Base-by-base conservation (phyloP, 495 filamentous ascomycete species). In the Copromyces sp. region DNA sequence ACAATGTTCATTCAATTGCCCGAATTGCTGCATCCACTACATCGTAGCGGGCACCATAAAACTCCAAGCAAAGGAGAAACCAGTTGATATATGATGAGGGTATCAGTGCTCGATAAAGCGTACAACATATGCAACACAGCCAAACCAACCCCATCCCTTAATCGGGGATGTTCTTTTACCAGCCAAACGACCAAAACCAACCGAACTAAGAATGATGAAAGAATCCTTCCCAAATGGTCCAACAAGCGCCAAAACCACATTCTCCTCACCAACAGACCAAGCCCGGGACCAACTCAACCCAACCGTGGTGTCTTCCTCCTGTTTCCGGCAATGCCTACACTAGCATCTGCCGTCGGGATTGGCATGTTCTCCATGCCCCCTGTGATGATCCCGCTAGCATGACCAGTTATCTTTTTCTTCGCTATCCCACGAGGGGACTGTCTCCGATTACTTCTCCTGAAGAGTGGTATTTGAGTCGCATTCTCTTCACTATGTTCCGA, bases 341-440 rank as follows among this genome's bases (percentile, higher is more conserved):
- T 83, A 71, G 78, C 76, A 68, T 81, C 79, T 14, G 81, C 76
- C 44, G 84, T 78, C 3, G 81, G 84, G 0, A 65, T 32, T 9
- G 86, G 86, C 47, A 88, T 73, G 75, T 92, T 92, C 78, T 91
- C 90, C 35, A 86, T 81, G 9, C 89, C 90, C 61, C 90, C 89
- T 71, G 81, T 81, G 79, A 85, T 73, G 14, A 65, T 35, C 29
- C 53, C 53, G 24, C 14, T 32, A 6, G 53, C 14, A 65, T 32
- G 53, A 61, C 81, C 68, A 69, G 75, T 80, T 44, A 82, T 81
- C 53, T 74, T 77, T 77, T 86, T 88, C 74, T 82, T 85, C 2
- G 83, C 75, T 75, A 81, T 78, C 74, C 84, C 86, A 65, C 4
- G 73, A 74, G 32, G 75, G 78, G 37, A 81, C 77, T 69, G 79